Evolutionary conservation across 371 early-diverging fungal genomes (phyloP), one percentile per base, ranked within the genome.

Genomic region (Saksenaea vasiformis): DNA sequence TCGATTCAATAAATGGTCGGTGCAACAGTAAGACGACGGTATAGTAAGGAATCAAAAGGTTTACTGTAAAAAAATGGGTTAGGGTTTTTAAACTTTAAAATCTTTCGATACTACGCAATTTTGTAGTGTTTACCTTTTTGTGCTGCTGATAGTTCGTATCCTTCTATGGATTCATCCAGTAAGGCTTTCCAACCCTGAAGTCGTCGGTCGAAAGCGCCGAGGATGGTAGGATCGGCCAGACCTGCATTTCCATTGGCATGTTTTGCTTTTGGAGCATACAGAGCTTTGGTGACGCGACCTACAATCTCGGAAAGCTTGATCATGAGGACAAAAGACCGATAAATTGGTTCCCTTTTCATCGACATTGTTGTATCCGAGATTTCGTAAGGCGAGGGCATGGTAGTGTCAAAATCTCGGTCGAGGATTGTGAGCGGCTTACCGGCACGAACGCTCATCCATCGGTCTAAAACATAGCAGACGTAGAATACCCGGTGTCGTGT

Each of bases 401-500:
- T 69, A 11, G 72, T 72, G 62, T 79, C 80, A 47, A 70, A 75
- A 54, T 80, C 75, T 38, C 73, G 58, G 27, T 80, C 80, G 26
- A 75, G 66, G 24, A 80, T 77, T 9, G 73, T 73, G 19, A 77
- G 41, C 10, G 80, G 80, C 43, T 76, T 74, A 24, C 78, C 78
- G 14, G 70, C 66, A 56, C 74, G 61, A 35, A 76, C 71, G 22
- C 77, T 56, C 15, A 80, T 44, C 69, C 77, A 72, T 22, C 86
- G 71, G 64, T 87, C 87, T 47, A 81, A 56, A 17, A 86, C 53
- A 58, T 83, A 85, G 38, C 81, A 82, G 7, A 75, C 74, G 73
- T 84, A 86, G 75, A 84, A 87, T 5, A 86, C 70, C 15, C 87
- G 77, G 56, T 81, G 81, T 11, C 86, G 72, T 2, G 79, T 71